Evolutionary conservation across 1,284 basidiomycete species (phyloP).

Genomic region (Schizophyllum amplum): DNA sequence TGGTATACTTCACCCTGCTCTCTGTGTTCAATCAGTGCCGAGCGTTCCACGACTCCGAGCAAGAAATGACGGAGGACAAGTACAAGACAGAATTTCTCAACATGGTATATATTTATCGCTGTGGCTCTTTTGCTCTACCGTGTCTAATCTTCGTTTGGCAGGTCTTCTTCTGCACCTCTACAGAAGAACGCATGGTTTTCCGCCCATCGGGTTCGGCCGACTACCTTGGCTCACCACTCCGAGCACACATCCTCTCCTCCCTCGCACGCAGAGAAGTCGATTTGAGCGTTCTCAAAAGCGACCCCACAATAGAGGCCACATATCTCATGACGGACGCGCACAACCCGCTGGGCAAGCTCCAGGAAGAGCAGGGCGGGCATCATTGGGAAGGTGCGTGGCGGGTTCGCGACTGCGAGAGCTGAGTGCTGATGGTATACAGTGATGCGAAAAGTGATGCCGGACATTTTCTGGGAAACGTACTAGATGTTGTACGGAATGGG

Average conservation of each 20-base stretch:
- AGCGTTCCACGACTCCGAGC: conserved; percentile 66
- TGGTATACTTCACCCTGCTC: conserved; percentile 63
- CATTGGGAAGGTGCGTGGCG: conserved; percentile 69
- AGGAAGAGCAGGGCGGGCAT: conserved; percentile 48
- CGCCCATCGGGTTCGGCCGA: conserved; percentile 46
- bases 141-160: conserved; percentile 19
- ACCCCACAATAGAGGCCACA: conserved; percentile 27
- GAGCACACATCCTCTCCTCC: conserved; percentile 40
- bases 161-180: conserved; percentile 76
- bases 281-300: conserved; percentile 37
- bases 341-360: conserved; percentile 56
- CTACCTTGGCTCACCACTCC: conserved; percentile 60
- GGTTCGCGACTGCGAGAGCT: conserved; percentile 7
- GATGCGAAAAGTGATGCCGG: conserved; percentile 52
- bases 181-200: conserved; percentile 53
- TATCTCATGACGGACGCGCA: conserved; percentile 52
- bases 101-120: conserved; percentile 41
- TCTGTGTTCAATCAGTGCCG: conserved; percentile 68
- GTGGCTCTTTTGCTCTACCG: not conserved
- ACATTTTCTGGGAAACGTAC: conserved; percentile 57
- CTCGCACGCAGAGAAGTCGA: conserved; percentile 47
- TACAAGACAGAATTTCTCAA: conserved; percentile 59
- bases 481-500: conserved; percentile 18
- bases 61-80: conserved; percentile 33
- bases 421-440: conserved; percentile 26